Base-by-base conservation (phyloP, 176 grass and related monocot genomes). In the Bolboschoenus planiculmis region DNA sequence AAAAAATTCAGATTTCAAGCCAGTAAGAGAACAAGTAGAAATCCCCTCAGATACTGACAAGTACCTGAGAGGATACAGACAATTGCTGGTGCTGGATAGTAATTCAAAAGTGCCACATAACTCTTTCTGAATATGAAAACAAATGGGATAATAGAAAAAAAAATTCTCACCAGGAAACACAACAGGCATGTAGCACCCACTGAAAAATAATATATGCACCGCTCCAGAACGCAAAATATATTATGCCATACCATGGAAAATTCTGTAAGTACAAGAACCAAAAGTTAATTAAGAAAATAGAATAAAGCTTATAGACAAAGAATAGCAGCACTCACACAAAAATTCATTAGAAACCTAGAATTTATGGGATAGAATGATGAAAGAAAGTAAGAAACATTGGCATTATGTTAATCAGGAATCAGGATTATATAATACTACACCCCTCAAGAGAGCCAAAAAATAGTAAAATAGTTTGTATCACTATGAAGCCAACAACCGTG, bases 151-250 rank as follows among this genome's bases (percentile, higher is more conserved):
- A 61, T 55, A 15, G 42, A 50, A 85, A 65, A 26, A 56, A 60
- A 9, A 80, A 40, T 34, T 24, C 63, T 73, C 85, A 99, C 96
- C 96, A 95, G 71, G 93, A 90, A 66, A 95, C 14, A 18, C 57
- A 82, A 80, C 56, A 91, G 56, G 93, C 92, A 84, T 99, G 96
- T 50, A 87, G 75, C 36, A 90, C 26, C 91, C 96, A 99, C 63
- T 95, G 96, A 67, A 99, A 99, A 78, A 78, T 87, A 85, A 95
- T 84, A 75, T 99, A 99, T 26, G 77, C 66, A 56, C 87, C 87
- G 44, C 96, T 99, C 93, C 96, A 99, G 47, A 99, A 89, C 43
- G 91, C 57, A 87, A 99, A 99, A 62, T 93, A 99, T 61, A 88
- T 89, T 23, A 99, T 91, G 18, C 88, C 84, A 65, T 94, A 99